Conservation (phyloP, 768 basidiomycete species). For the Trichaptum fuscoviolaceum region DNA sequence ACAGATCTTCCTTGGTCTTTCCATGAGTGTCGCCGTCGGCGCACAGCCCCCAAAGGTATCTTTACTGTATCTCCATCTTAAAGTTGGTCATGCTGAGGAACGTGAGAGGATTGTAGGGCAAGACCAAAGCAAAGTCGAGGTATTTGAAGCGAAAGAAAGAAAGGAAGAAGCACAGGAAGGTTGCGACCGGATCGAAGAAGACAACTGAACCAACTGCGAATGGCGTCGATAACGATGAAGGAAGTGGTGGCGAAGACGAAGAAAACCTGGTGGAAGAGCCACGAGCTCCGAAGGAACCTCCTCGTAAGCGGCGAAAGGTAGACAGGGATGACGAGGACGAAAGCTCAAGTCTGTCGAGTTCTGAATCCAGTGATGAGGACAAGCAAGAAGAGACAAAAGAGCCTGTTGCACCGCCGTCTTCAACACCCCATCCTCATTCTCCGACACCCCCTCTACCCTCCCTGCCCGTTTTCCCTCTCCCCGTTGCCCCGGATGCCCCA, state of each 20-base stretch:
- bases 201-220: constrained; percentile 15
- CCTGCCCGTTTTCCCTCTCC: constrained; percentile 67
- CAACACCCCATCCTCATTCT: constrained; percentile 6
- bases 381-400: background rate
- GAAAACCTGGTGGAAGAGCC: constrained; percentile 2
- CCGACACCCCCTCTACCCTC: constrained; percentile 27
- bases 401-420: background rate
- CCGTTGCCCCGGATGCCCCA: constrained; percentile 60
- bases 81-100: background rate
- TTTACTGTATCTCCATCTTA: background rate
- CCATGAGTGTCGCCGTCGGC: background rate
- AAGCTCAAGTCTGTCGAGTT: constrained; percentile 6
- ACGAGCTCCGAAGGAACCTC: constrained; percentile 7
- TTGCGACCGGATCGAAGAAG: constrained; percentile 22
- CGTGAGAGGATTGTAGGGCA: constrained; percentile 30
- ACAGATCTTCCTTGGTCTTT: background rate
- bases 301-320: constrained; percentile 5
- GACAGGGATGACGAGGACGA: constrained; percentile 6
- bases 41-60: constrained; percentile 1
- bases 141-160: constrained; percentile 72
- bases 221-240: constrained; percentile 20
- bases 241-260: constrained; percentile 10
- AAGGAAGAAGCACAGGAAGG: constrained; percentile 49
- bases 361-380: background rate
- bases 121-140: constrained; percentile 67